Conservation (phyloP, 2,329 filamentous ascomycete genomes). For the Aspergillus aculeatinus region DNA sequence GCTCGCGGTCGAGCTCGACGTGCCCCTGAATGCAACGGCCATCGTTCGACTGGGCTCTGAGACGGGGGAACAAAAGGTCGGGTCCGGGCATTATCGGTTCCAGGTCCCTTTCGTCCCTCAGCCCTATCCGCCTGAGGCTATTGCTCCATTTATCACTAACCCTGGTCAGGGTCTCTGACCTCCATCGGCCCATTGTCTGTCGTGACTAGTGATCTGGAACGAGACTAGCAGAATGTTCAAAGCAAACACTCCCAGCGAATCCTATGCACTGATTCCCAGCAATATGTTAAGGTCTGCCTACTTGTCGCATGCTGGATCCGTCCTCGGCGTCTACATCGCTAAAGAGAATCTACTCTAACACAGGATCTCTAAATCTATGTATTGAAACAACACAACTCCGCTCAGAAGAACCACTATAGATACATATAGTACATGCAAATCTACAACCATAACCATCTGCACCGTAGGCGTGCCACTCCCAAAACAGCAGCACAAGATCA, state of each 20-base stretch:
- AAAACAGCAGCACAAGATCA: too few species aligned
- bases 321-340: too few species aligned
- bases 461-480: background rate
- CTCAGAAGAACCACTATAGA: too few species aligned
- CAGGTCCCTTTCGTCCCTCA: background rate
- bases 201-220: background rate
- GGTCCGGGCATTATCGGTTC: background rate
- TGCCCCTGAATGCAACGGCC: background rate
- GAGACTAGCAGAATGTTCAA: too few species aligned
- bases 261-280: too few species aligned
- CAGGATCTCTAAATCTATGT: too few species aligned
- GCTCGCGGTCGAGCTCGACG: background rate
- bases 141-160: background rate
- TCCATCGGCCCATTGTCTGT: background rate
- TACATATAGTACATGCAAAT: background rate
- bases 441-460: background rate
- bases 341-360: too few species aligned
- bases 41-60: background rate
- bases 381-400: too few species aligned
- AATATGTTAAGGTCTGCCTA: too few species aligned
- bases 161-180: background rate
- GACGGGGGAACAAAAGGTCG: background rate
- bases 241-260: too few species aligned
- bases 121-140: background rate
- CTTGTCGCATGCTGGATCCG: too few species aligned